Evolutionary conservation across 768 basidiomycete species (phyloP), one percentile per base, ranked within the genome.

Genomic region (Lentinula edodes): DNA sequence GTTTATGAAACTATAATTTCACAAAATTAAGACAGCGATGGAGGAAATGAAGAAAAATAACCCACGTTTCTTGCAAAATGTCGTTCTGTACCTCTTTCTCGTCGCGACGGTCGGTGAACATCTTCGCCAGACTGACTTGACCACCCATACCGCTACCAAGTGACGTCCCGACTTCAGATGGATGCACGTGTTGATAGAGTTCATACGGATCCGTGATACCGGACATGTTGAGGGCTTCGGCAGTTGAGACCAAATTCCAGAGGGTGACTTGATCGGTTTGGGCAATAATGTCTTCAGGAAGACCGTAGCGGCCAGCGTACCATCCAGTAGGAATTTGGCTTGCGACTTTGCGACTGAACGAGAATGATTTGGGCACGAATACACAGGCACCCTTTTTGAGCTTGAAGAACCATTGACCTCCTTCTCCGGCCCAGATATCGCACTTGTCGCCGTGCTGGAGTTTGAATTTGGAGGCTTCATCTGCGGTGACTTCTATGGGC

Each of bases 111-210:
- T 99, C 97, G 74, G 93, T 97, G 84, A 99, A 99, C 97, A 99
- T 99, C 76, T 91, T 88, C 56, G 88, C 82, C 76, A 98, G 80
- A 69, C 90, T 91, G 62, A 87, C 85, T 65, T 93, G 86, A 69
- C 97, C 97, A 67, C 97, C 97, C 96, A 99, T 98, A 66, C 97
- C 97, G 68, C 93, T 94, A 61, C 97, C 97, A 63, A 99, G 77
- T 61, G 89, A 86, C 2, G 95, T 93, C 62, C 97, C 97, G 63
- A 98, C 90, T 69, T 98, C 95, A 2, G 94, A 93, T 2, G 97
- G 96, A 73, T 99, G 97, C 68, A 99, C 83, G 70, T 96, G 83
- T 75, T 98, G 87, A 81, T 98, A 99, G 2, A 99, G 79, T 73
- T 98, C 97, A 71, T 98, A 99, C 6, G 97, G 94, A 71, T 99